phyloP scores from a whole-genome alignment of 257 asterid genomes.

The Jacaranda mimosifolia region DNA sequence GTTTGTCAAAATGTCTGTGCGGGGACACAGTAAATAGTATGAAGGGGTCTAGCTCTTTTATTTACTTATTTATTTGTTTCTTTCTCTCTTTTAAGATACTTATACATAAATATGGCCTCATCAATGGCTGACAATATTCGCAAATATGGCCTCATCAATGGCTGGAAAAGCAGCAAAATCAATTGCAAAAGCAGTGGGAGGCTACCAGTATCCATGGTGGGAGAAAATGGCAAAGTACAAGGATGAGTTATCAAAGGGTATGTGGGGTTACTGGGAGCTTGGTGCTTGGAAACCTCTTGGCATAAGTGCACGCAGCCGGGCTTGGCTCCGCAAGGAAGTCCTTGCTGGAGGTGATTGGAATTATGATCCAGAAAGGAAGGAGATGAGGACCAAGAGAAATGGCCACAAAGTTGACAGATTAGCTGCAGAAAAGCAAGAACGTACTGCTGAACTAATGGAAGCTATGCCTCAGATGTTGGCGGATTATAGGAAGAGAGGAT shows the following conservation, averaged over 20 bases:
- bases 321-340: conserved; percentile 85
- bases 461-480: conserved; percentile 86
- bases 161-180: conserved; percentile 79
- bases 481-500: conserved; percentile 77
- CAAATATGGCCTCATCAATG: conserved; percentile 44
- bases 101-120: not conserved
- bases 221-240: conserved; percentile 78
- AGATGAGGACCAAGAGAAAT: conserved; percentile 83
- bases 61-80: no score
- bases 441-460: conserved; percentile 69
- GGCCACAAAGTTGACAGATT: conserved; percentile 88
- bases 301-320: conserved; percentile 82
- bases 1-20: conserved; percentile 38
- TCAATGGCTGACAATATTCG: conserved; percentile 61
- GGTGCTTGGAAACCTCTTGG: conserved; percentile 93
- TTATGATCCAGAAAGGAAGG: conserved; percentile 85
- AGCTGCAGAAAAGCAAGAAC: conserved; percentile 87
- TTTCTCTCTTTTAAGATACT: not conserved
- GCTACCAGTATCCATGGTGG: conserved; percentile 75
- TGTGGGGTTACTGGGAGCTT: conserved; percentile 98
- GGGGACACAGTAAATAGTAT: not conserved
- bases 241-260: conserved; percentile 89
- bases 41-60: not conserved
- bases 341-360: conserved; percentile 89
- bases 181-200: conserved; percentile 75